Base-by-base conservation (phyloP, 1,284 basidiomycete genomes). In the Ceraceosorus guamensis region DNA sequence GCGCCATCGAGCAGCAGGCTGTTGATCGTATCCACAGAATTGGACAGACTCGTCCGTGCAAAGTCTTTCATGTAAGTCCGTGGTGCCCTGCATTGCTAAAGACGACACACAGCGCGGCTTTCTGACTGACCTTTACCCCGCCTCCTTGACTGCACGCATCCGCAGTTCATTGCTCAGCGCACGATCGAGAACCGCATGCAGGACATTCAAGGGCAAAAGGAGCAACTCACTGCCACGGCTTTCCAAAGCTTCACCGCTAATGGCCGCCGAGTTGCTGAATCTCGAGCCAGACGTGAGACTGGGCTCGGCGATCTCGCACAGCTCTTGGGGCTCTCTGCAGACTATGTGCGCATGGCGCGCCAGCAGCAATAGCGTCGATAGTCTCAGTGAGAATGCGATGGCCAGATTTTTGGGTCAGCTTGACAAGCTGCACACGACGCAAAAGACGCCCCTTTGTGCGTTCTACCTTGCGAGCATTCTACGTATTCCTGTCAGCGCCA, bases 1-100 rank as follows among this genome's bases (percentile, higher is more conserved):
- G 88, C 69, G 87, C 88, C 2, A 90, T 91, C 45, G 89, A 91
- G 77, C 84, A 82, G 55, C 87, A 91, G 71, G 89, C 89, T 0
- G 87, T 91, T 52, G 89, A 91, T 72, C 80, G 89, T 63, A 84
- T 82, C 56, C 85, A 86, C 63, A 69, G 71, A 30, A 71, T 71
- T 46, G 71, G 71, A 1, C 71, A 74, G 50, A 39, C 13, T 6
- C 44, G 46, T 11, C 13, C 6, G 6, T 14, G 14, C 46, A 47
- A 47, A 32, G 46, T 47, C 6, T 16, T 43, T 11, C 11, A 11
- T 11, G 39, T 16, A 2, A 43, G 39, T 43, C 39, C 13, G 24
- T 24, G 24, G 24, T 24, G 24, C 24, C 24, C 24, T 2, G 24
- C 24, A 24, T 24, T 24, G 24, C 24, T 3, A 24, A 24, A 24